Conservation (phyloP, 768 basidiomycete genomes). For the Exsudoporus frostii region DNA sequence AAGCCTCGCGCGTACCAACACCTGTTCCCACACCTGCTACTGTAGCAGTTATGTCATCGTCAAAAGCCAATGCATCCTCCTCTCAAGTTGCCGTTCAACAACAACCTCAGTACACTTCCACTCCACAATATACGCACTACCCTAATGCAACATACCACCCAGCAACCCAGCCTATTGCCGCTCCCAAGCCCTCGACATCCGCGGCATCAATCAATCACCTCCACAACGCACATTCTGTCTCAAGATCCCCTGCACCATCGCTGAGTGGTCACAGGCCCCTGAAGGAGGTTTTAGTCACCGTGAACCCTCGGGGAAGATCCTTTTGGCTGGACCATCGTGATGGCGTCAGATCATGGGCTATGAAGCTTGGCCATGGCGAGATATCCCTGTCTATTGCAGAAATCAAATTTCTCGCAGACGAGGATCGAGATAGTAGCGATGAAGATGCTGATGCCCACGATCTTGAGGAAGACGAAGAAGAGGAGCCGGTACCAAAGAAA, state of each 20-base stretch:
- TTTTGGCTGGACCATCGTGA: slow-evolving; percentile 62
- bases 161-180: slow-evolving; percentile 22
- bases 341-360: slow-evolving; percentile 72
- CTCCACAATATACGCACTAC: slow-evolving; percentile 46
- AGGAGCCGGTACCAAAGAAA: slow-evolving; percentile 38
- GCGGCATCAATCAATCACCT: slow-evolving; percentile 11
- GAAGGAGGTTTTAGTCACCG: slow-evolving; percentile 48
- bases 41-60: slow-evolving; percentile 6
- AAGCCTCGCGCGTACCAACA: slow-evolving; percentile 20
- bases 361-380: slow-evolving; percentile 59
- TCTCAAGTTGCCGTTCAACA: slow-evolving; percentile 35
- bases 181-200: slow-evolving; percentile 17
- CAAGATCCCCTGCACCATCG: slow-evolving; percentile 31
- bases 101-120: slow-evolving; percentile 33
- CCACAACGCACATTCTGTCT: slow-evolving; percentile 29
- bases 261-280: slow-evolving; percentile 43
- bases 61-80: slow-evolving; percentile 23
- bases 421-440: slow-evolving; percentile 58
- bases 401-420: slow-evolving; percentile 52
- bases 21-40: slow-evolving; percentile 16
- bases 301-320: slow-evolving; percentile 58
- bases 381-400: slow-evolving; percentile 51
- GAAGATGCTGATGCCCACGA: slow-evolving; percentile 47
- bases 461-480: slow-evolving; percentile 44
- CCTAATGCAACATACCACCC: slow-evolving; percentile 51